Base-by-base conservation (phyloP, 371 early-diverging fungal species). In the Rhizopus delemar region DNA sequence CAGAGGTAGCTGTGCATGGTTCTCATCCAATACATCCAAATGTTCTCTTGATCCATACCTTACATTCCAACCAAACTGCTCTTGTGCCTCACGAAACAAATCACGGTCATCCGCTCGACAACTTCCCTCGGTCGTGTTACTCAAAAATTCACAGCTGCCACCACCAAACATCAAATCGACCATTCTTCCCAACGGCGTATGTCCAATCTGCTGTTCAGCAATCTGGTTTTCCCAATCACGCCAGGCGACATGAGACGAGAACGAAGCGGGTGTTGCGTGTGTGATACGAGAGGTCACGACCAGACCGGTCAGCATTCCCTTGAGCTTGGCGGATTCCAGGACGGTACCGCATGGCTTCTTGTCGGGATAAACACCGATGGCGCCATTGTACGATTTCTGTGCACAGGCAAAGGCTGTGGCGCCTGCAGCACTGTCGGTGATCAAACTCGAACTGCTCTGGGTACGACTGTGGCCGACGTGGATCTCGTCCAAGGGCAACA, bases 371-470 rank as follows among this genome's bases (percentile, higher is more conserved):
- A 88, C 88, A 46, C 80, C 92, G 60, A 95, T 90, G 12, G 95
- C 98, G 9, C 88, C 92, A 68, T 96, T 95, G 78, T 91, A 94
- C 0, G 93, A 83, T 75, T 95, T 95, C 15, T 83, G 43, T 8
- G 77, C 90, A 68, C 95, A 95, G 1, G 93, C 73, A 75, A 92
- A 95, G 0, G 95, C 96, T 0, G 96, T 96, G 4, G 97, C 98
- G 3, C 96, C 98, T 15, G 98, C 96, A 13, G 97, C 98, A 41
- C 94, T 93, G 74, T 98, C 98, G 0, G 98, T 96, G 5, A 98
- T 81, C 31, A 93, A 74, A 63, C 89, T 88, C 56, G 77, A 73
- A 31, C 88, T 86, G 59, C 92, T 92, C 15, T 91, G 78, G 2
- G 97, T 97, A 29, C 98, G 83, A 28, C 92, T 91, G 9, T 90